Percentiles rank a stretch among this genome's conserved stretches.
phyloP scores from a whole-genome alignment of 2,329 filamentous ascomycete species.

The Aspergillus chevalieri region DNA sequence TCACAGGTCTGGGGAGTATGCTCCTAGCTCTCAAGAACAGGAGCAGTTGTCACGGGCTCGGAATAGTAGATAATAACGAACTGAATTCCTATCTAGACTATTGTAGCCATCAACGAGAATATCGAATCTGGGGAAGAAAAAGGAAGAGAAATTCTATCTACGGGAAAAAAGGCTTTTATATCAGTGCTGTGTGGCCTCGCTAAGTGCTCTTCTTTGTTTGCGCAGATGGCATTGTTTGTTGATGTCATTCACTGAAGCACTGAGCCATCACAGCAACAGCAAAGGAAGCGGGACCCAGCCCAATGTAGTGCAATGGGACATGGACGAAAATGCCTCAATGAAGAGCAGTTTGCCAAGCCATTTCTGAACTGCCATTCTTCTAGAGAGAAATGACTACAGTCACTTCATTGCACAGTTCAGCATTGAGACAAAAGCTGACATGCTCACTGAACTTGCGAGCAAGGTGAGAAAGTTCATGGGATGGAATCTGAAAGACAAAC shows the following conservation, averaged over 20 bases:
- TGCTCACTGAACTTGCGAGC: not conserved
- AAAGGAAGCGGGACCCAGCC: not conserved
- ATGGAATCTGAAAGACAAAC: not conserved
- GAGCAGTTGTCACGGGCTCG: not conserved
- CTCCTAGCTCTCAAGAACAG: not conserved
- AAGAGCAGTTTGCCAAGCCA: not conserved
- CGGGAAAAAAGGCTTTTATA: too few species aligned
- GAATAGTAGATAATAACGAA: too few species aligned
- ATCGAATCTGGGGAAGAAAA: too few species aligned
- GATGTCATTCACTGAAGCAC: too few species aligned
- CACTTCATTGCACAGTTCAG: not conserved
- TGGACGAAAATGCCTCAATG: not conserved
- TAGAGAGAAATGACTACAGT: not conserved
- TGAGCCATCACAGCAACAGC: not conserved
- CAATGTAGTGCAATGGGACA: not conserved
- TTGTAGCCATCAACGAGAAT: too few species aligned
- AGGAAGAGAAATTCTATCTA: too few species aligned
- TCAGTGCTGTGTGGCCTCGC: too few species aligned
- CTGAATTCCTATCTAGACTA: too few species aligned
- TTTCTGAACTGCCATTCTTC: not conserved
- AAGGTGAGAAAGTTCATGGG: not conserved
- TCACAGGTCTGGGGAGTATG: not conserved
- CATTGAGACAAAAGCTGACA: not conserved
- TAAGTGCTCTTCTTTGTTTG: too few species aligned
- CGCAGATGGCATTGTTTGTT: too few species aligned